Evolutionary conservation across 208 protist genomes (phyloP).

Genomic region (Tritrichomonas foetus): DNA sequence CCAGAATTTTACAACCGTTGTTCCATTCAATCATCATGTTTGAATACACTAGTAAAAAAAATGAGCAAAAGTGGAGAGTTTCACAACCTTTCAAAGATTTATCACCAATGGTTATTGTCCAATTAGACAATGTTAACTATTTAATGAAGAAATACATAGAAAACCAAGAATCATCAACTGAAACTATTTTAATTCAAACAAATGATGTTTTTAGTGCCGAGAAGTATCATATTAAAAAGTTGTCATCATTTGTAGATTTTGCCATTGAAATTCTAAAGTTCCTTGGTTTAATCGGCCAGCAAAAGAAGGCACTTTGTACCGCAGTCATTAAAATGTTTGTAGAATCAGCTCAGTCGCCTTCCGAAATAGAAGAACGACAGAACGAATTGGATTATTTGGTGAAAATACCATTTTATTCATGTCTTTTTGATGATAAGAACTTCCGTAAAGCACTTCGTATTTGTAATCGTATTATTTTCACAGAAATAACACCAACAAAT

Average conservation of each 20-base stretch:
- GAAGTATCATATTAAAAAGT: not conserved
- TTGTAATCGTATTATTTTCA: not conserved
- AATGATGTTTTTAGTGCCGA: not conserved
- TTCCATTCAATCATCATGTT: not conserved
- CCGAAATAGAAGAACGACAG: no score
- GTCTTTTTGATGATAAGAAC: not conserved
- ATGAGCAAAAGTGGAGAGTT: not conserved
- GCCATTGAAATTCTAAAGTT: not conserved
- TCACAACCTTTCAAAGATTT: not conserved
- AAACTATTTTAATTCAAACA: not conserved
- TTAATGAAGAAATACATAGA: not conserved
- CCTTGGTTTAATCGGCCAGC: not conserved
- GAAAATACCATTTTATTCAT: not conserved
- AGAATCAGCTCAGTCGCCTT: no score
- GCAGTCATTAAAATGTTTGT: not conserved
- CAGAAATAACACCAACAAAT: not conserved
- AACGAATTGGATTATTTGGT: not conserved
- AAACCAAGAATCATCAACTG: not conserved
- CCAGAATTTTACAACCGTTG: not conserved
- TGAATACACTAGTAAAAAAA: not conserved
- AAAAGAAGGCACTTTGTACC: not conserved
- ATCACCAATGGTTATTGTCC: not conserved
- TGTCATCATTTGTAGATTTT: not conserved
- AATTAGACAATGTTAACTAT: not conserved
- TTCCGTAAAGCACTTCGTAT: not conserved